These are phyloP conservation scores for Suhomyces sp. DNA, from an alignment of 805 yeast species.

Conservation along the genomic window DNA sequence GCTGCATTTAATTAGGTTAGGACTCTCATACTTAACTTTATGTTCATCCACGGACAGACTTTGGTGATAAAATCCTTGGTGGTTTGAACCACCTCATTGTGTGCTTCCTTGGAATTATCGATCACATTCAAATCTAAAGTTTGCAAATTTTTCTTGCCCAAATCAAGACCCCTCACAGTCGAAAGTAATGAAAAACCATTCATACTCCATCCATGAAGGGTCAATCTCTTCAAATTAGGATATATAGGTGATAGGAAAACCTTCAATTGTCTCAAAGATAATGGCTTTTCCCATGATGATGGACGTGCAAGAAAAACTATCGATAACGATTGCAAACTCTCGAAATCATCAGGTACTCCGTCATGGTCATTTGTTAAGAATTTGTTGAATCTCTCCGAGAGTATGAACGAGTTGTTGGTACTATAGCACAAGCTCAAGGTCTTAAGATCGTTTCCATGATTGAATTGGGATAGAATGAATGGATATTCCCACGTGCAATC, in stretches of 20 bases:
- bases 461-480: conserved; percentile 41
- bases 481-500: conserved; percentile 62
- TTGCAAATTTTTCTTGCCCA: conserved; percentile 8
- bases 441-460: conserved; percentile 22
- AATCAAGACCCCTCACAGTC: conserved; percentile 2
- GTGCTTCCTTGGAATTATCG: conserved; percentile 5
- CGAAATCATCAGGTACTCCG: neutral
- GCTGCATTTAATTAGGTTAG: neutral
- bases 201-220: conserved; percentile 23
- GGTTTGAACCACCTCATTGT: neutral
- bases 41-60: conserved; percentile 1
- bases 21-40: neutral
- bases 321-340: conserved; percentile 6
- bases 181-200: conserved; percentile 9
- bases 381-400: conserved; percentile 37
- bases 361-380: conserved; percentile 18
- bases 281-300: conserved; percentile 3
- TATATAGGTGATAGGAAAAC: conserved; percentile 7
- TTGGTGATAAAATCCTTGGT: neutral
- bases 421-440: conserved; percentile 25
- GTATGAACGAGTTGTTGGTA: conserved; percentile 30
- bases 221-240: conserved; percentile 15
- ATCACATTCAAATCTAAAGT: conserved; percentile 10
- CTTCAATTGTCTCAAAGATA: conserved; percentile 4
- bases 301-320: conserved; percentile 3